Conservation (phyloP, 805 yeast genomes). For the Wickerhamomyces chaumierensis region DNA sequence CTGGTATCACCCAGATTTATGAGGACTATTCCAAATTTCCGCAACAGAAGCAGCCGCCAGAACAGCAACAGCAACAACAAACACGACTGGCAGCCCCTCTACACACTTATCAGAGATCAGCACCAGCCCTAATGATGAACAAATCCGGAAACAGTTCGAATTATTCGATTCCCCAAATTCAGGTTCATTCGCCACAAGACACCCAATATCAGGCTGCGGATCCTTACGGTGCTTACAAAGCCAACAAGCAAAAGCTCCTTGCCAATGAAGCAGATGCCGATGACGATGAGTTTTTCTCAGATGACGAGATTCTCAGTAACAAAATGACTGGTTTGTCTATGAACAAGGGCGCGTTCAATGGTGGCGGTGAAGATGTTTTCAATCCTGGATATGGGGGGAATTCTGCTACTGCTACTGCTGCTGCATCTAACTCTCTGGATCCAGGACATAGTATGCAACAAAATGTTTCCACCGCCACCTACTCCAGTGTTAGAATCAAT, state of each 20-base stretch:
- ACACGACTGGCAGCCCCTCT: too few species aligned
- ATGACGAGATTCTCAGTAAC: constrained; percentile 17
- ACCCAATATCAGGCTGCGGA: too few species aligned
- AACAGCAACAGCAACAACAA: too few species aligned
- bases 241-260: neutral
- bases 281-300: constrained; percentile 18
- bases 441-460: neutral
- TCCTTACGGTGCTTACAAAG: constrained; percentile 5
- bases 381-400: constrained; percentile 19
- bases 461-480: constrained; percentile 9
- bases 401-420: too few species aligned
- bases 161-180: neutral
- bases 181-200: constrained; percentile 2
- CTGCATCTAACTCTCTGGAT: constrained; percentile 1
- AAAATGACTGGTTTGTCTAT: constrained; percentile 14
- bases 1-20: constrained; percentile 22
- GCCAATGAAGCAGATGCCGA: constrained; percentile 2
- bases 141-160: constrained; percentile 2
- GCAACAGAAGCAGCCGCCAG: too few species aligned
- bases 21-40: constrained; percentile 19
- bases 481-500: constrained; percentile 15
- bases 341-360: constrained; percentile 1
- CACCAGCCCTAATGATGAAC: neutral
- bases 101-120: too few species aligned
- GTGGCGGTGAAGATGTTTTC: constrained; percentile 12